These are phyloP conservation scores for Psilocybe cubensis DNA, from an alignment of 768 basidiomycete species.

Conservation along the genomic window DNA sequence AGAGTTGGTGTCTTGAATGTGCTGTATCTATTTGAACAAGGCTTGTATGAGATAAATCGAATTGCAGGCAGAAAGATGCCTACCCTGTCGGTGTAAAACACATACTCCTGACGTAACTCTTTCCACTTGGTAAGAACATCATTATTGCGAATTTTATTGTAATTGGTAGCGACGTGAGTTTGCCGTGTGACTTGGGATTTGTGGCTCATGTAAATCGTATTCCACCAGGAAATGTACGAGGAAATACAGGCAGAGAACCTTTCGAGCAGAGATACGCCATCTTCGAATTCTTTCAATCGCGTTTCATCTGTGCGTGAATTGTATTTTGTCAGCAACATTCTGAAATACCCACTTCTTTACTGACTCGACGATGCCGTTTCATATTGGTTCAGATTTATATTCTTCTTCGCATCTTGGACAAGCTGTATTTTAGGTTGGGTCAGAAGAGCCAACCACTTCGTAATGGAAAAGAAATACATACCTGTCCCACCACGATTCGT, in stretches of 20 bases:
- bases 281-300: background rate
- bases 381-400: background rate
- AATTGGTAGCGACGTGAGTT: background rate
- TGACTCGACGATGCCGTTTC: background rate
- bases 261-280: background rate
- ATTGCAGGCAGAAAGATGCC: background rate
- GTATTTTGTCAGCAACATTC: background rate
- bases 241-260: background rate
- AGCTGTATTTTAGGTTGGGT: background rate
- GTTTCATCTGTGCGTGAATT: background rate
- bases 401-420: background rate
- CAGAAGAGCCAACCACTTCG: background rate
- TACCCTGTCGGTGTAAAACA: constrained; percentile 11
- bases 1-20: constrained; percentile 5
- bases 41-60: background rate
- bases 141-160: background rate
- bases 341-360: background rate
- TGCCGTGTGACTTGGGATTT: background rate
- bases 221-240: background rate
- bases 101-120: constrained; percentile 8
- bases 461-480: background rate
- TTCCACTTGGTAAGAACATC: constrained; percentile 7
- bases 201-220: background rate
- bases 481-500: background rate
- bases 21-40: background rate